phyloP scores from a whole-genome alignment of 2,329 filamentous ascomycete species.

The Graphiopsis chlorocephala region DNA sequence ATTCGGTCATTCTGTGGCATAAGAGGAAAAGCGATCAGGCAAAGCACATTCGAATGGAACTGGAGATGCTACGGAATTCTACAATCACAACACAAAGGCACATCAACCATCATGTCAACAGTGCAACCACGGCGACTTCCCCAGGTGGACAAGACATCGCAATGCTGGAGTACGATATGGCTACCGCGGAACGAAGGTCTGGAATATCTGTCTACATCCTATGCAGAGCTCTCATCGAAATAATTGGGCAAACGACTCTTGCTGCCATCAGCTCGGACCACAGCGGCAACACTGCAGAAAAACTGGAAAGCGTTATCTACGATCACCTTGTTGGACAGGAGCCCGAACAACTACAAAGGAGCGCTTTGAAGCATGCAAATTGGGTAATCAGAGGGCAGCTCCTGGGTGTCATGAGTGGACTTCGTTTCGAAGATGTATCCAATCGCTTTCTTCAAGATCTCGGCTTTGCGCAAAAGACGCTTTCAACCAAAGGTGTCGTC shows the following conservation, averaged over 20 bases:
- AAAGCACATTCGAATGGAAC: constrained; percentile 34
- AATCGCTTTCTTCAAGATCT: constrained; percentile 79
- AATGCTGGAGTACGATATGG: constrained; percentile 31
- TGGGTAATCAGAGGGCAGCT: constrained; percentile 93
- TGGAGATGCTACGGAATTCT: constrained; percentile 27
- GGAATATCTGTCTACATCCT: constrained; percentile 95
- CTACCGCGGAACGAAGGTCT: constrained; percentile 69
- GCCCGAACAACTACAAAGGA: constrained; percentile 13
- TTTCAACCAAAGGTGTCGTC: constrained; percentile 66
- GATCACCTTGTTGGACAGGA: constrained; percentile 61
- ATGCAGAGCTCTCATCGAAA: constrained; percentile 88
- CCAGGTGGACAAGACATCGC: constrained; percentile 27
- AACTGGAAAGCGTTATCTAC: constrained; percentile 93
- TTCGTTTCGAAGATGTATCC: constrained; percentile 83
- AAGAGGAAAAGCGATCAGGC: constrained; percentile 93
- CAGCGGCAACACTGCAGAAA: constrained; percentile 87
- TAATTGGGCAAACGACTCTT: constrained; percentile 85
- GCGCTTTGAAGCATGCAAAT: constrained; percentile 69
- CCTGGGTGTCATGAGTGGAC: constrained; percentile 91
- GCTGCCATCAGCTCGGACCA: constrained; percentile 58
- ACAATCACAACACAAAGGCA: constrained; percentile 20
- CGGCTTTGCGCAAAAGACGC: constrained; percentile 71
- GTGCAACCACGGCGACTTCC: constrained; percentile 21
- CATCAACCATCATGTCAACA: constrained; percentile 18
- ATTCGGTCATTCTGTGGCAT: constrained; percentile 97